A percentile compares a stretch with the other conserved stretches of the same genome.
These are phyloP conservation scores for Aspergillus incahuasiensis DNA, from an alignment of 495 filamentous ascomycete species.

Conservation along the genomic window DNA sequence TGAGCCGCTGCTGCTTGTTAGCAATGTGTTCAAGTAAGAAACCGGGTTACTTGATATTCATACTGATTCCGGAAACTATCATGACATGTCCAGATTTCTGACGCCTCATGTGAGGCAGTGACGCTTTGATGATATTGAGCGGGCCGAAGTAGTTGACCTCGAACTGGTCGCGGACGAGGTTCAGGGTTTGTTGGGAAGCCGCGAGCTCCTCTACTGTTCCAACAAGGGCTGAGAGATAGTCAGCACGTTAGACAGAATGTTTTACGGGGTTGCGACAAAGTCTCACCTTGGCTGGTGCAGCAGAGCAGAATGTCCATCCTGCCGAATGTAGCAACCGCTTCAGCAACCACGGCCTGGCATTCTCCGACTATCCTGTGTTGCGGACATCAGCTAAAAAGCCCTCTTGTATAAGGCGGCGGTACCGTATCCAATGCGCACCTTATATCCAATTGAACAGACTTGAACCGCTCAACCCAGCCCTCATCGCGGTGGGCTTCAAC, in stretches of 20 bases:
- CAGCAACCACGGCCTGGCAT: slow-evolving; percentile 80
- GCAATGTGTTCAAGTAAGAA: not conserved
- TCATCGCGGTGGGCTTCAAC: slow-evolving; percentile 60
- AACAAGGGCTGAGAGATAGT: slow-evolving; percentile 58
- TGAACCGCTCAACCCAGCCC: slow-evolving; percentile 43
- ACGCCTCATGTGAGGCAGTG: slow-evolving; percentile 71
- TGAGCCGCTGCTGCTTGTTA: slow-evolving; percentile 57
- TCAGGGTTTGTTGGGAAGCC: slow-evolving; percentile 64
- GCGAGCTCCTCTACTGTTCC: slow-evolving; percentile 90
- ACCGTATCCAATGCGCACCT: slow-evolving; percentile 32
- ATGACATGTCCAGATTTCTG: slow-evolving; percentile 84
- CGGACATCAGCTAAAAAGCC: slow-evolving; percentile 13
- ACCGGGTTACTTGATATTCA: slow-evolving; percentile 10
- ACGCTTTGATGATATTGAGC: slow-evolving; percentile 90
- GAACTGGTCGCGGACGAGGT: slow-evolving; percentile 84
- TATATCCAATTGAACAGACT: slow-evolving; percentile 45
- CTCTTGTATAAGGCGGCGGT: not conserved
- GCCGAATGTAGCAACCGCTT: slow-evolving; percentile 78
- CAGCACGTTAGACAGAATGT: not conserved
- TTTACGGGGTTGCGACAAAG: not conserved
- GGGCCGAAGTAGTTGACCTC: slow-evolving; percentile 92
- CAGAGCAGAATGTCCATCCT: slow-evolving; percentile 84
- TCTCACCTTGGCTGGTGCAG: slow-evolving; percentile 75
- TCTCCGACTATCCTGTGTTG: slow-evolving; percentile 40
- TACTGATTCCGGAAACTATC: slow-evolving; percentile 79